phyloP scores from a whole-genome alignment of 352 stramenopile species.

The Nothophytophthora sp. region DNA sequence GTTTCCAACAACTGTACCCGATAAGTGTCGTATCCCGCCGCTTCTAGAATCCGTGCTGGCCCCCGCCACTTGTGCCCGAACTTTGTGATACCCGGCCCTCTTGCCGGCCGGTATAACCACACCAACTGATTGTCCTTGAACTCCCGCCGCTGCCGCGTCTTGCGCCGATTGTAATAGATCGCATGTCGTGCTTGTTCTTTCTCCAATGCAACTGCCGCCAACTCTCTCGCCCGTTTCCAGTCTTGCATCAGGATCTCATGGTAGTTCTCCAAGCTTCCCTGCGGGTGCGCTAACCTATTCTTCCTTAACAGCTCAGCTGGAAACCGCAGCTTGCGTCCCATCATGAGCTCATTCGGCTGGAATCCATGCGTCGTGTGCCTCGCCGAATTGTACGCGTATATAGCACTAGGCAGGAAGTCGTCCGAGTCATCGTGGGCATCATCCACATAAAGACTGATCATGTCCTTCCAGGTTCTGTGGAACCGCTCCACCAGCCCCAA shows the following conservation, averaged over 20 bases:
- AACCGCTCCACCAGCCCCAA: conserved; percentile 17
- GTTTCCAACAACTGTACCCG: neutral
- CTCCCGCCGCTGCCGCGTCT: too few relatives aligned
- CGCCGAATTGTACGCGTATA: conserved; percentile 2
- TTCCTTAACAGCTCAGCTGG: neutral
- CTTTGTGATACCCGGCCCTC: too few relatives aligned
- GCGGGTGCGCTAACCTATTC: neutral
- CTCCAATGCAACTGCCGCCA: too few relatives aligned
- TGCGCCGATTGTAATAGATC: too few relatives aligned
- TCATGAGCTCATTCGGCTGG: conserved; percentile 11
- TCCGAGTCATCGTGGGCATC: conserved; percentile 17
- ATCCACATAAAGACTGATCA: conserved; percentile 12
- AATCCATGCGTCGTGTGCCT: too few relatives aligned
- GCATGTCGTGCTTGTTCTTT: too few relatives aligned
- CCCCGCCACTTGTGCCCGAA: neutral
- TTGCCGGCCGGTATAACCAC: too few relatives aligned
- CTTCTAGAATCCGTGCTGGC: neutral
- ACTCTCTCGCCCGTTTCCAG: too few relatives aligned
- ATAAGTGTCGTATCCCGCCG: neutral
- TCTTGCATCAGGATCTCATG: too few relatives aligned
- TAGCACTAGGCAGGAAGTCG: conserved; percentile 4
- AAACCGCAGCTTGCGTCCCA: neutral
- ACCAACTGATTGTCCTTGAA: too few relatives aligned
- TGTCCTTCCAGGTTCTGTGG: conserved; percentile 19
- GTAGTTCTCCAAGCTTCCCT: neutral